Conservation (phyloP, 1,284 basidiomycete genomes). For the Cryptococcus sp. region DNA sequence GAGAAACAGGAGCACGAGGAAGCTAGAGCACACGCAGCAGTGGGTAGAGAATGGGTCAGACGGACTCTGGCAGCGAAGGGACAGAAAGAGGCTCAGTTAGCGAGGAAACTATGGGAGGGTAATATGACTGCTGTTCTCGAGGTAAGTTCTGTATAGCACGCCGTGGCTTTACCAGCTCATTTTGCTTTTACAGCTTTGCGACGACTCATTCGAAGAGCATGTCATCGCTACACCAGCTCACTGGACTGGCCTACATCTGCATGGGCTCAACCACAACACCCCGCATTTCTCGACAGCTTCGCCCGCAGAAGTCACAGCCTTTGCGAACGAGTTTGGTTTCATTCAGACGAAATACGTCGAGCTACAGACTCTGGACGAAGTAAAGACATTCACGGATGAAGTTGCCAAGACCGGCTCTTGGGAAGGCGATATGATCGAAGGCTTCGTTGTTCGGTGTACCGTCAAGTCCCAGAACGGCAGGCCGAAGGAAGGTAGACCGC, state of each 20-base stretch:
- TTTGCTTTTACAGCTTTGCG: conserved; percentile 73
- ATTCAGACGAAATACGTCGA: conserved; percentile 71
- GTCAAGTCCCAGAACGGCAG: conserved; percentile 55
- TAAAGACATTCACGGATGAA: conserved; percentile 70
- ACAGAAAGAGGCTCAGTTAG: conserved; percentile 73
- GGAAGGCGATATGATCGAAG: conserved; percentile 86
- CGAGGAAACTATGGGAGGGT: conserved; percentile 71
- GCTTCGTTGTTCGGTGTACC: conserved; percentile 88
- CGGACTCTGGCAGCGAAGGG: conserved; percentile 67
- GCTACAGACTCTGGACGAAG: conserved; percentile 66
- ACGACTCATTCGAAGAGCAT: conserved; percentile 97
- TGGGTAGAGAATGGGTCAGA: conserved; percentile 67
- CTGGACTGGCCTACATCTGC: conserved; percentile 87
- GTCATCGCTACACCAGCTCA: conserved; percentile 81
- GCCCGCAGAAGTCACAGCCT: conserved; percentile 68
- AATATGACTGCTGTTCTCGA: conserved; percentile 91
- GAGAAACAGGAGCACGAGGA: conserved; percentile 27
- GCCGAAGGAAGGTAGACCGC: conserved; percentile 53
- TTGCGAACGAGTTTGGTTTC: conserved; percentile 90
- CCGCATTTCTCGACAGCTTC: conserved; percentile 73
- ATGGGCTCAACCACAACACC: conserved; percentile 80
- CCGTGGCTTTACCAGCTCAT: neutral
- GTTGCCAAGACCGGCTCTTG: conserved; percentile 71
- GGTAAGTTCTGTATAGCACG: conserved; percentile 57
- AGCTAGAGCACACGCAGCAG: conserved; percentile 44